Evolutionary conservation across 768 basidiomycete genomes (phyloP).

Genomic region (Boletus vermiculosoides): DNA sequence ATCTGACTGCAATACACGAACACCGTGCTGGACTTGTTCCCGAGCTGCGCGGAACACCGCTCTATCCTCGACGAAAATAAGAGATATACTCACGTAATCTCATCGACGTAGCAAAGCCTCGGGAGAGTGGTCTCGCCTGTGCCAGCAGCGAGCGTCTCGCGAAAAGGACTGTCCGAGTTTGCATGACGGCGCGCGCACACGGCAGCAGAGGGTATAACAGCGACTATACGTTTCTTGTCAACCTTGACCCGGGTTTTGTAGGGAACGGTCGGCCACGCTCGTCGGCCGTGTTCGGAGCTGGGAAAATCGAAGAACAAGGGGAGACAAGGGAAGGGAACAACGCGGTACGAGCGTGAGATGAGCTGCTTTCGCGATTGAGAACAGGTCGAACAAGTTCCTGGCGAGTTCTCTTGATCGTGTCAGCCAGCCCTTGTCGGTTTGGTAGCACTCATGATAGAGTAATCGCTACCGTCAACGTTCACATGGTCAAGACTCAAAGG

Average conservation of each 20-base stretch:
- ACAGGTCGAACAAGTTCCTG: neutral
- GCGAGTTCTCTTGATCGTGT: neutral
- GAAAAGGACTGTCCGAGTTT: slow-evolving; percentile 23
- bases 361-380: neutral
- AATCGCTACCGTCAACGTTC: neutral
- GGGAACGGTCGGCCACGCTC: slow-evolving; percentile 11
- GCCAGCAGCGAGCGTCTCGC: slow-evolving; percentile 28
- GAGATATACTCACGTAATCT: slow-evolving; percentile 28
- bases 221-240: slow-evolving; percentile 4
- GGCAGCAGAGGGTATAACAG: slow-evolving; percentile 14
- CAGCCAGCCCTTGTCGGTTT: neutral
- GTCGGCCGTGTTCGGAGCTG: slow-evolving; percentile 25
- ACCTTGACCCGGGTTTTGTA: slow-evolving; percentile 17
- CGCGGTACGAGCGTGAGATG: slow-evolving; percentile 27
- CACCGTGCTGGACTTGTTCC: neutral
- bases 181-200: slow-evolving; percentile 15
- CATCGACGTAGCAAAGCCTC: slow-evolving; percentile 30
- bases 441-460: neutral
- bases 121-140: slow-evolving; percentile 20
- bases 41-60: slow-evolving; percentile 3
- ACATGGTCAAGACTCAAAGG: neutral
- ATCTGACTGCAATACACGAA: neutral
- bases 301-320: neutral
- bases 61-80: neutral
- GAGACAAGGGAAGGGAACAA: slow-evolving; percentile 14